Evolutionary conservation across 1,284 basidiomycete species (phyloP), one percentile per base, ranked within the genome.

Genomic region (Ustilago nuda): DNA sequence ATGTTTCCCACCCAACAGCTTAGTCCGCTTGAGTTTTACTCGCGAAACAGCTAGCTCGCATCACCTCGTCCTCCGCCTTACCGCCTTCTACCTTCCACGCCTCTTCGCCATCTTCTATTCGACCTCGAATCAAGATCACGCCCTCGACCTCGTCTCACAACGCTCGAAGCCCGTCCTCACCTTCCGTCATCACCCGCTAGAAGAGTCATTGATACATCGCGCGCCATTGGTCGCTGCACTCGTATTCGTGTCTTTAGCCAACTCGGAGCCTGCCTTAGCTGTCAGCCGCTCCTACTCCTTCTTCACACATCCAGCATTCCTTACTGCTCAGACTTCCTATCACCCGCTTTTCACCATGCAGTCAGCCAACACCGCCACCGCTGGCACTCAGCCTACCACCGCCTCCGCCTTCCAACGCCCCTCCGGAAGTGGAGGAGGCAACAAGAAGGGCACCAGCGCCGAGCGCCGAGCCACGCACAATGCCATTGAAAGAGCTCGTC

Each of bases 11-110:
- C 46, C n/a, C 68, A 60, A 64, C 75, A 80, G 80, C 80, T 70
- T 80, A 81, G 80, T 81, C 78, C 80, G 80, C 80, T 81, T 78
- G 78, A 80, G 78, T 80, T 76, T 58, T 76, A 81, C 80, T 81
- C 80, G 80, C 80, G 80, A 80, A 81, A 81, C 72, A 73, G 80
- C 78, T 72, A 61, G 76, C 72, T 81, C 72, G 54, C 43, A 36
- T 57, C 66, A 39, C 59, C 55, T 43, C 43, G 19, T 52, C 69
- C 32, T 54, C 71, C 56, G 50, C 48, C 56, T 43, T 60, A 66
- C 48, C 70, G 61, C 63, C 61, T 60, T 50, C 48, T 51, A 72
- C 35, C 27, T 43, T 50, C 50, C 56, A 43, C 37, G n/a, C 36
- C 61, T 32, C 61, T 32, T 57, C 33, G 19, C 45, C 54, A 35